Conservation (phyloP, 2,329 filamentous ascomycete genomes). For the Aspergillus pseudoviridinutans region DNA sequence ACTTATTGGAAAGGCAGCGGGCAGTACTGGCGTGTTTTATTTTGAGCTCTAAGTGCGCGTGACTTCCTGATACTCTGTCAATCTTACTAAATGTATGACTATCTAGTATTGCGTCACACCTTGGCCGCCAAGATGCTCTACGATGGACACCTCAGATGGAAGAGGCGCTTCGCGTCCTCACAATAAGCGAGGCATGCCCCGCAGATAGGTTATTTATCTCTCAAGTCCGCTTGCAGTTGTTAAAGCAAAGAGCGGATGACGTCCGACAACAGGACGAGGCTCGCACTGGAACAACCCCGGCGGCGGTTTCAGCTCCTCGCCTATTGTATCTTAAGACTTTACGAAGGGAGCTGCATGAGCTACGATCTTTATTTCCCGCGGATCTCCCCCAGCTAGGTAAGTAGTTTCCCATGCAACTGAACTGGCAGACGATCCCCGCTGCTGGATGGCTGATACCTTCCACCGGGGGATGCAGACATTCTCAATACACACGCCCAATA, state of each 20-base stretch:
- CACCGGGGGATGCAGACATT: slow-evolving; percentile 15
- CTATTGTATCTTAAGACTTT: slow-evolving; percentile 29
- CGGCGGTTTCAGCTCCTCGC: slow-evolving; percentile 10
- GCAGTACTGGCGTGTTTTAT: slow-evolving; percentile 30
- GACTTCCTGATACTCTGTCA: too few relatives aligned
- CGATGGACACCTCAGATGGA: slow-evolving; percentile 41
- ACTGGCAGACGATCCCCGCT: neutral
- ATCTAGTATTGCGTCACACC: slow-evolving; percentile 31
- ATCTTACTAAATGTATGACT: too few relatives aligned
- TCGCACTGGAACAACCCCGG: slow-evolving; percentile 6
- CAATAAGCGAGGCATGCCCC: slow-evolving; percentile 19
- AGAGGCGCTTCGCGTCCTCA: slow-evolving; percentile 28
- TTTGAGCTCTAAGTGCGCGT: slow-evolving; percentile 29
- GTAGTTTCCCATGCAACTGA: slow-evolving; percentile 2
- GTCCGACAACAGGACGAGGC: slow-evolving; percentile 28
- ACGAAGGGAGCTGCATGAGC: slow-evolving; percentile 29
- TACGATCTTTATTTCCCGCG: slow-evolving; percentile 24
- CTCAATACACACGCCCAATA: slow-evolving; percentile 26
- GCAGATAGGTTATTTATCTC: slow-evolving; percentile 29
- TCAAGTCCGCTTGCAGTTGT: slow-evolving; percentile 37
- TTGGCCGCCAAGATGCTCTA: slow-evolving; percentile 32
- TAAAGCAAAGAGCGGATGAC: slow-evolving; percentile 29
- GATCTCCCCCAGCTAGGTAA: slow-evolving; percentile 18
- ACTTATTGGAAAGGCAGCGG: slow-evolving; percentile 24
- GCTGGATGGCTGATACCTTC: slow-evolving; percentile 4